Conservation (phyloP, 495 filamentous ascomycete species). For the Thozetella sp. region DNA sequence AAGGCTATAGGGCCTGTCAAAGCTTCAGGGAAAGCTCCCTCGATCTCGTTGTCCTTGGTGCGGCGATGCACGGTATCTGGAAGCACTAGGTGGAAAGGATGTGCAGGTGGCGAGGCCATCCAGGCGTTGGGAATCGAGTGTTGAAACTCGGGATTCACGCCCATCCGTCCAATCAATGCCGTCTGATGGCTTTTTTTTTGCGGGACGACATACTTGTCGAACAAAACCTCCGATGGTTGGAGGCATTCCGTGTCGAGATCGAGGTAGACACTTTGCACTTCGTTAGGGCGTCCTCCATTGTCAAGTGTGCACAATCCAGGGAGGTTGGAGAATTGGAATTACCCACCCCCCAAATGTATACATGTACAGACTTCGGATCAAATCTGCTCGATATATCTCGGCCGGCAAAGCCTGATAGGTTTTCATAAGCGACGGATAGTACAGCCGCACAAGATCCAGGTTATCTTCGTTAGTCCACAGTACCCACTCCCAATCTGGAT, state of each 20-base stretch:
- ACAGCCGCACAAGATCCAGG: constrained; percentile 14
- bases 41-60: constrained; percentile 7
- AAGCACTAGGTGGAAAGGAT: constrained; percentile 22
- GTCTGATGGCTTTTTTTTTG: constrained; percentile 1
- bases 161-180: constrained; percentile 22
- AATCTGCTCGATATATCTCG: constrained; percentile 20
- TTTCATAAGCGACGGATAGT: constrained; percentile 17
- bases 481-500: constrained; percentile 25
- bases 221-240: constrained; percentile 10
- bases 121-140: constrained; percentile 23
- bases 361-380: constrained; percentile 18
- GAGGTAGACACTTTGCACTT: constrained; percentile 14
- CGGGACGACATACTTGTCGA: constrained; percentile 11
- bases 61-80: constrained; percentile 6
- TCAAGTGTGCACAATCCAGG: background rate
- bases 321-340: too few relatives aligned
- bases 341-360: constrained; percentile 20
- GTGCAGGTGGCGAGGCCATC: constrained; percentile 21
- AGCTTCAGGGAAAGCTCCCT: constrained; percentile 2
- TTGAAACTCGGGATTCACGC: constrained; percentile 9
- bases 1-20: constrained; percentile 9
- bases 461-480: constrained; percentile 25
- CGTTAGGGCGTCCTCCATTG: too few relatives aligned
- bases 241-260: constrained; percentile 24
- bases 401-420: constrained; percentile 13